Base-by-base conservation (phyloP, 2,329 filamentous ascomycete genomes). In the Fusarium longipes region DNA sequence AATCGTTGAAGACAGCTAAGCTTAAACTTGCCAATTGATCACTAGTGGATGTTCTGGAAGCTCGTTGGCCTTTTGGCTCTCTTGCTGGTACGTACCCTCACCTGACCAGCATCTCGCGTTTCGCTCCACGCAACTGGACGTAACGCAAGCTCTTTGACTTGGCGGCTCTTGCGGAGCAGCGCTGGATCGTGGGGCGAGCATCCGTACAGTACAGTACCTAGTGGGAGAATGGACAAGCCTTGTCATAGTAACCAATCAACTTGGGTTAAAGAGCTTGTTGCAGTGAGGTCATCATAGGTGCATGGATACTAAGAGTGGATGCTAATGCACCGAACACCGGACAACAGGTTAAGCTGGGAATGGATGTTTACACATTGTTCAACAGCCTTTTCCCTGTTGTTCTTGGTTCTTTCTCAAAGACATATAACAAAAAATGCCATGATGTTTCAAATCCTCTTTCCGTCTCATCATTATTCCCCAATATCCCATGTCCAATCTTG, bases 1-100 rank as follows among this genome's bases (percentile, higher is more conserved):
- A 40, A 12, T 54, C 29, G 56, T 65, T 56, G 33, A 29, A 54
- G 24, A 48, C 44, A 48, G 50, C 24, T 33, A 18, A 53, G 52
- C 50, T 57, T 53, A 47, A 54, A 40, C 20, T 38, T 38, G 48
- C 39, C 60, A 59, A 53, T 43, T 53, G 40, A 25, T 17, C 40
- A 25, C 45, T 54, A 55, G 49, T 64, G 57, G 61, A 43, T 61
- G 57, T 70, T 71, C 71, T 72, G 57, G 71, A 72, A 73, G 71
- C 68, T 68, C 68, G 65, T 44, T 73, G 71, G 70, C 71, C 71
- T 73, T 60, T 73, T 73, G 61, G 63, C 67, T 67, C 42, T 40
- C 43, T 54, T 50, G 54, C 56, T 51, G 54, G 63, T 71, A 71
- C 68, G 68, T 71, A 68, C 63, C 66, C 15, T 60, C 43, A 64